Base-by-base conservation (phyloP, 2,329 filamentous ascomycete genomes). In the Penicillium glabrum region DNA sequence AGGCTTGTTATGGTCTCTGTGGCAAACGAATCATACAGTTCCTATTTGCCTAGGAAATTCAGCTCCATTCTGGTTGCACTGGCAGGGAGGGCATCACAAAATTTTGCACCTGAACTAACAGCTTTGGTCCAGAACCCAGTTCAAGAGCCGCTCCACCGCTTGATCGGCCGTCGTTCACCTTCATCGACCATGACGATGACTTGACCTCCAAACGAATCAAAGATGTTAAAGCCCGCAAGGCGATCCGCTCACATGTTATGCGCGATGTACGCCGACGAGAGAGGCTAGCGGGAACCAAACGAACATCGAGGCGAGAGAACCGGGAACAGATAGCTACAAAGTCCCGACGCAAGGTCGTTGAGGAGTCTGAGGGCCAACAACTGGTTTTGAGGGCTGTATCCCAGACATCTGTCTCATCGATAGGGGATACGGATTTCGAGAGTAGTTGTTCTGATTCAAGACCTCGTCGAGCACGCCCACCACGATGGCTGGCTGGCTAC, bases 241-340 rank as follows among this genome's bases (percentile, higher is more conserved):
- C 69, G 13, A 77, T 77, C 46, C 72, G 75, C 16, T 77, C 75
- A 14, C 75, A 77, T 70, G 75, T 77, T 19, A 77, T 77, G 75
- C 72, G 74, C 41, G 69, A 76, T 61, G 75, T 77, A 16, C 75
- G 75, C 39, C 71, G 73, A 29, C 68, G 71, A n/a, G 75, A 77
- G 58, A 65, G 71, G 51, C 69, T 75, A 6, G 72, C 72, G 14
- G 75, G 75, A 2, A 56, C 72, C 37, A 77, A 75, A 59, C 64
- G 75, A 48, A 66, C 66, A 14, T 69, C 71, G 3, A 72, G 61
- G 61, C 70, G 64, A 27, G 72, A 68, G 35, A 61, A 46, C 47
- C 60, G 60, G 10, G 58, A 35, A 46, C 50, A 53, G 8, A 54
- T 59, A n/a, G 29, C 55, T 39, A 53, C 37, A 23, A 62, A 57